phyloP scores from a whole-genome alignment of 768 basidiomycete species.

The Leccinum subgranulosum region DNA sequence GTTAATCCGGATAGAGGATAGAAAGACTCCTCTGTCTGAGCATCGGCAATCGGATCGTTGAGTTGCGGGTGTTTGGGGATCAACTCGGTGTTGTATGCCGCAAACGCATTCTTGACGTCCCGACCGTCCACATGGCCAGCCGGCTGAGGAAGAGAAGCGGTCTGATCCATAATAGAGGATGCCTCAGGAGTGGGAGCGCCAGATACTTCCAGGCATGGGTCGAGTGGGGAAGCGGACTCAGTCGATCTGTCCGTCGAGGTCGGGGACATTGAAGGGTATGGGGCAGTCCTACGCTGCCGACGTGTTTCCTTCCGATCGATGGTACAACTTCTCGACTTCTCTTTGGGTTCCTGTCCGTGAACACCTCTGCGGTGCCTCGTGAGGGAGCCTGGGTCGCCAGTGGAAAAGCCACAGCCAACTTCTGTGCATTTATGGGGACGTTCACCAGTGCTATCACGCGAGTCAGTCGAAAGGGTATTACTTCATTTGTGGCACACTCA shows the following conservation, averaged over 20 bases:
- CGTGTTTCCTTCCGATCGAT: neutral
- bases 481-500: slow-evolving; percentile 13
- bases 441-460: slow-evolving; percentile 7
- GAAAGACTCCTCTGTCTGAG: neutral
- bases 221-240: neutral
- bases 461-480: neutral
- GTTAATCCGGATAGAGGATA: neutral
- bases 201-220: neutral
- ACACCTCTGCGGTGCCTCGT: slow-evolving; percentile 18
- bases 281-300: neutral
- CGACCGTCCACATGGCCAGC: neutral
- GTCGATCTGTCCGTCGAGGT: neutral
- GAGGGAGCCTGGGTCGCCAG: slow-evolving; percentile 21
- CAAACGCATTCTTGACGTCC: neutral
- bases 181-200: neutral
- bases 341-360: slow-evolving; percentile 20
- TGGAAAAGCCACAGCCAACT: slow-evolving; percentile 10
- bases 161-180: neutral
- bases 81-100: neutral
- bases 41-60: neutral
- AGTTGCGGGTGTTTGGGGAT: neutral
- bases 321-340: neutral
- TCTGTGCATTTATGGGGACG: slow-evolving; percentile 16
- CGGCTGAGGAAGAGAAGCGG: neutral
- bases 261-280: slow-evolving; percentile 2